These are phyloP conservation scores for Pleurotus giganteus DNA, from an alignment of 768 basidiomycete species.

Conservation along the genomic window DNA sequence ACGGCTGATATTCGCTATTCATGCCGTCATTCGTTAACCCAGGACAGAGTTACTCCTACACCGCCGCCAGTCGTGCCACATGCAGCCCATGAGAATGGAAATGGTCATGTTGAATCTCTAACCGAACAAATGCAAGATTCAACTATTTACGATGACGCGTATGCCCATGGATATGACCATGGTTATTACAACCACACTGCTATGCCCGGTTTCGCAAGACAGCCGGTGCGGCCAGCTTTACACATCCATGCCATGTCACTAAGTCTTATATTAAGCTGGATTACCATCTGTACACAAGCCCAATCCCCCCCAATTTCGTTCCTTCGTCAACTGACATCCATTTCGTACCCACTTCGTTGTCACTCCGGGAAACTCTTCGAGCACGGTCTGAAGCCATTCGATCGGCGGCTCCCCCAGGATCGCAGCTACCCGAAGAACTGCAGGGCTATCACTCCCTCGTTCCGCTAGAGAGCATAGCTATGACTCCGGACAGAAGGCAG, in stretches of 20 bases:
- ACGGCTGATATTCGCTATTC: constrained; percentile 15
- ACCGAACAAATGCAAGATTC: constrained; percentile 32
- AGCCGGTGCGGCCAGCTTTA: constrained; percentile 54
- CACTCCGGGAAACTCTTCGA: constrained; percentile 44
- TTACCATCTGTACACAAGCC: constrained; percentile 87
- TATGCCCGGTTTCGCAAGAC: constrained; percentile 53
- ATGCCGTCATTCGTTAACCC: background rate
- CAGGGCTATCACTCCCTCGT: constrained; percentile 89
- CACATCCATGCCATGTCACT: background rate
- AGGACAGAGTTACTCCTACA: constrained; percentile 17
- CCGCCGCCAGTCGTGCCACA: constrained; percentile 24
- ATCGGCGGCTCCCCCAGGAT: constrained; percentile 38
- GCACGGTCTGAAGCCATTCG: constrained; percentile 68
- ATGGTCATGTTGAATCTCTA: constrained; percentile 20
- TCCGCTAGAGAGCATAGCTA: constrained; percentile 60
- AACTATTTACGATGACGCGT: constrained; percentile 16
- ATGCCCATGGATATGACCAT: constrained; percentile 14
- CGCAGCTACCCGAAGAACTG: constrained; percentile 75
- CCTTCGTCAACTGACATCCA: constrained; percentile 49
- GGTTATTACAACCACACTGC: constrained; percentile 39
- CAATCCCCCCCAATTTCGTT: constrained; percentile 54
- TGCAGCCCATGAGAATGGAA: constrained; percentile 17
- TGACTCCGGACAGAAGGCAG: constrained; percentile 60
- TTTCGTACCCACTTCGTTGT: constrained; percentile 59
- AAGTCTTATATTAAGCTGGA: constrained; percentile 56